Base-by-base conservation (phyloP, 208 protist genomes). In the Perkinsela sp. region DNA sequence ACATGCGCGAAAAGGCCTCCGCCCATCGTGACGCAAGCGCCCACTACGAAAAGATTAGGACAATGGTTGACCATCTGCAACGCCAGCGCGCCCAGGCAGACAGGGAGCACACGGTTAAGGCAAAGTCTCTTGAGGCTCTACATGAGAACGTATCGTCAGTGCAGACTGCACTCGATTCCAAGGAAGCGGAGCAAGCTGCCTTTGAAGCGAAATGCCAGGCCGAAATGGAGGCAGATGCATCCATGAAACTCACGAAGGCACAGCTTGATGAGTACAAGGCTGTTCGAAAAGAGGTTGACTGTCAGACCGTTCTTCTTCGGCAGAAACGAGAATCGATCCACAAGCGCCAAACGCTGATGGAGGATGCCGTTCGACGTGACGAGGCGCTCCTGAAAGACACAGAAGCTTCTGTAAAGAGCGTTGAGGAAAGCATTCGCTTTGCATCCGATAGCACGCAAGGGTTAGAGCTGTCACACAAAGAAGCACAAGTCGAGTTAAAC, bases 211-310 rank as follows among this genome's bases (percentile, higher is more conserved):
- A 72, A 22, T 83, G 83, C 32, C 72, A 70, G 1, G 74, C 81
- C 48, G 82, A 91, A 30, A 76, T 87, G 31, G 73, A 67, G 28
- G 80, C 77, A 32, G 75, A 73, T 32, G 72, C 75, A 2, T 71
- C 71, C 1, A 32, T 30, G 28, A 57, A 32, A 48, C 73, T 93
- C 31, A 81, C n/a, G 13, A 40, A 67, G 16, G 75, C 80, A 32
- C 74, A 90, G 66, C 72, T 87, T 22, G 75, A 30, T 29, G 83
- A 91, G 74, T 93, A 91, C 73, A 75, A 78, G 22, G 73, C 71
- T 31, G 80, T 93, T 68, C 78, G 82, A 30, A 85, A 84, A 48
- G 85, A 86, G 71, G 86, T 81, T 28, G 83, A 89, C 66, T 89
- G 85, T 69, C 75, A 82, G 70, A 90, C 85, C 0, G 83, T 90